These are phyloP conservation scores for Fusarium sp. DNA, from an alignment of 2,329 filamentous ascomycete genomes.

Conservation along the genomic window DNA sequence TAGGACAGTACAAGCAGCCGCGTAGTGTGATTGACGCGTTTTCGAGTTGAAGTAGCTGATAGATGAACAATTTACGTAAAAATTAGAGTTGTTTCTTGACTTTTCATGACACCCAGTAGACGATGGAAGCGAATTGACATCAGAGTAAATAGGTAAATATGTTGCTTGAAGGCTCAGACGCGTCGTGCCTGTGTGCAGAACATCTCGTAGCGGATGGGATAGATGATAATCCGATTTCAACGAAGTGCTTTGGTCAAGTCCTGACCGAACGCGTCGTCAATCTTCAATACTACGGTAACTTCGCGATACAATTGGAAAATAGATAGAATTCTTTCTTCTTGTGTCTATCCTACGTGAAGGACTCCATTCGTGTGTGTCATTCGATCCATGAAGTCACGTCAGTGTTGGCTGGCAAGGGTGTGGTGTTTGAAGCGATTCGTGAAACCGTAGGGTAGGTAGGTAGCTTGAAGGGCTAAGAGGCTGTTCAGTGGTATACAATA, in stretches of 20 bases:
- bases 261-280: background rate
- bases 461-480: background rate
- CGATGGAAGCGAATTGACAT: too few relatives aligned
- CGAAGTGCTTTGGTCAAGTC: too few relatives aligned
- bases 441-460: background rate
- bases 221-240: too few relatives aligned
- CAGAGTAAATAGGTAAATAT: too few relatives aligned
- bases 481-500: background rate
- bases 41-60: background rate
- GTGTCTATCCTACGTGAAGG: background rate
- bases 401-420: background rate
- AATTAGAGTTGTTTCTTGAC: background rate
- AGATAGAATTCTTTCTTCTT: background rate
- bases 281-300: background rate
- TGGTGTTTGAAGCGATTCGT: background rate
- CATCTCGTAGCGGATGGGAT: too few relatives aligned
- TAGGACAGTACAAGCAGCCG: slow-evolving; percentile 65
- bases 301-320: background rate
- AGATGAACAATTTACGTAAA: background rate
- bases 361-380: background rate
- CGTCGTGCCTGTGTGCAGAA: too few relatives aligned
- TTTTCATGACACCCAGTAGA: too few relatives aligned
- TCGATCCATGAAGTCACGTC: background rate
- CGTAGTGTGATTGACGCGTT: slow-evolving; percentile 61
- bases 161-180: too few relatives aligned